These are phyloP conservation scores for Musa beccarii DNA, from an alignment of 176 grass and related monocot species.

Conservation along the genomic window DNA sequence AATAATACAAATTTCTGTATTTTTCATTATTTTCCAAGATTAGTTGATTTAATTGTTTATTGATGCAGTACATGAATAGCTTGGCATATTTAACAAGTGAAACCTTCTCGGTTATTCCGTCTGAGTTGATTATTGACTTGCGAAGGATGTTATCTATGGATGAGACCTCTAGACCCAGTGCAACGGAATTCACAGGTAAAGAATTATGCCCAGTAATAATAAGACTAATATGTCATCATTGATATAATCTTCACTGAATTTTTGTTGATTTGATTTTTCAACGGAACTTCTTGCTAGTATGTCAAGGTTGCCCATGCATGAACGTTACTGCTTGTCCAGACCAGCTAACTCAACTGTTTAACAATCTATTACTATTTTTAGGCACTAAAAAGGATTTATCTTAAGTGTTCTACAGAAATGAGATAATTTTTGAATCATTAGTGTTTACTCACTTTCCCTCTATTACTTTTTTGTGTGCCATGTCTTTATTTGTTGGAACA, in stretches of 20 bases:
- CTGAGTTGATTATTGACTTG: slow-evolving; percentile 66
- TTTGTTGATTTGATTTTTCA: background rate
- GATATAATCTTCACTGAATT: background rate
- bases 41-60: slow-evolving; percentile 16
- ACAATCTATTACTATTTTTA: background rate
- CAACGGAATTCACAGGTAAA: slow-evolving; percentile 78
- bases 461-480: background rate
- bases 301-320: background rate
- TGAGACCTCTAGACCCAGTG: slow-evolving; percentile 66
- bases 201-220: background rate
- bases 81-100: slow-evolving; percentile 85
- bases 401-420: background rate
- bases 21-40: slow-evolving; percentile 11
- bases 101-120: slow-evolving; percentile 69
- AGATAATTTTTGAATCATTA: background rate
- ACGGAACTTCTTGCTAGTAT: background rate
- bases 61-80: slow-evolving; percentile 81
- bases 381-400: background rate
- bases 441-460: background rate
- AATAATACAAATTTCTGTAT: slow-evolving; percentile 14
- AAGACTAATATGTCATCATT: background rate
- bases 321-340: background rate
- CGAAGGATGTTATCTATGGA: slow-evolving; percentile 90
- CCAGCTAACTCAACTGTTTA: background rate
- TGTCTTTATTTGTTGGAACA: background rate